Percentiles rank a stretch among this genome's conserved stretches.
These are phyloP conservation scores for Melanopsichium pennsylvanicum DNA, from an alignment of 1,284 basidiomycete genomes.

Conservation along the genomic window DNA sequence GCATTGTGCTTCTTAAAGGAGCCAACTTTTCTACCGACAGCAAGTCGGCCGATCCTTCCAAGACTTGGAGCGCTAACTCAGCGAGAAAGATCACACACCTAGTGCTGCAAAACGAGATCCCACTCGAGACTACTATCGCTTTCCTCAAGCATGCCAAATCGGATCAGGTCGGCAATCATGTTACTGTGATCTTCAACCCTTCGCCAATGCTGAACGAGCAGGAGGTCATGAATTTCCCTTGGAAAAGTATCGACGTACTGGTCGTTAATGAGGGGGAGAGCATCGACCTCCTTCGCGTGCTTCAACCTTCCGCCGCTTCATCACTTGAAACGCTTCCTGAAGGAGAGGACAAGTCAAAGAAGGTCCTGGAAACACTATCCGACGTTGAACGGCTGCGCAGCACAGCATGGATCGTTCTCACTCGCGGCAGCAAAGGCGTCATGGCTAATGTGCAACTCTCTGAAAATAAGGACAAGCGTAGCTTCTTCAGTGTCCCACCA, in stretches of 20 bases:
- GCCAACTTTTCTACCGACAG: constrained; percentile 54
- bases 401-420: constrained; percentile 60
- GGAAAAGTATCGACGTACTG: constrained; percentile 69
- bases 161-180: constrained; percentile 8
- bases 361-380: constrained; percentile 42
- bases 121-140: constrained; percentile 67
- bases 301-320: constrained; percentile 12
- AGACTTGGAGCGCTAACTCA: constrained; percentile 10
- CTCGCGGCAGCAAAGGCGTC: constrained; percentile 54
- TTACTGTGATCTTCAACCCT: constrained; percentile 69
- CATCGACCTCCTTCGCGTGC: constrained; percentile 57
- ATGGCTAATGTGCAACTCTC: constrained; percentile 44
- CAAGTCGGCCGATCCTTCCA: constrained; percentile 29
- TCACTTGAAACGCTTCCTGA: constrained; percentile 12
- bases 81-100: constrained; percentile 66
- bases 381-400: constrained; percentile 22
- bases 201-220: constrained; percentile 69
- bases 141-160: constrained; percentile 63
- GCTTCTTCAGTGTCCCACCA: constrained; percentile 40
- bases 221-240: constrained; percentile 68
- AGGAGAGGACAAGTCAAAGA: constrained; percentile 17
- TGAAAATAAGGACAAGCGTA: constrained; percentile 8
- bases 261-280: constrained; percentile 71
- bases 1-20: constrained; percentile 61
- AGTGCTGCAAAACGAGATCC: constrained; percentile 72